Conservation (phyloP, 2,329 filamentous ascomycete genomes). For the Penicillium aurantiogriseum region DNA sequence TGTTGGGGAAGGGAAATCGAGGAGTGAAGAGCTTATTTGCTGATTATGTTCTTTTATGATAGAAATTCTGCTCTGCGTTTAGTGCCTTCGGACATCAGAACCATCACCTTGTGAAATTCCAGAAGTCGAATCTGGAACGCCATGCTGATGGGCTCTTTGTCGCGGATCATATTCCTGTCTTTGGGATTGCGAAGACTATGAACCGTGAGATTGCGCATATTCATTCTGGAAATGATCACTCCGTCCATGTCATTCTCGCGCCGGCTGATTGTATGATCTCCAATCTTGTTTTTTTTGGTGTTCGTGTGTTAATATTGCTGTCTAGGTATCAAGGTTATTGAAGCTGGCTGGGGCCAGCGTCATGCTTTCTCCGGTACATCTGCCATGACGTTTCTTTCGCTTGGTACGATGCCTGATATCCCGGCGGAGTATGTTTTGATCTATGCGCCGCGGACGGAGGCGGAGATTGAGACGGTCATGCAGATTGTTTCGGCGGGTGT, state of each 20-base stretch:
- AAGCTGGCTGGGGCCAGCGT: slow-evolving; percentile 74
- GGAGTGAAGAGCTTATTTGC: not conserved
- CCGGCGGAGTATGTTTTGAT: slow-evolving; percentile 34
- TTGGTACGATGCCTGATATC: slow-evolving; percentile 17
- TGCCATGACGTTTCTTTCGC: slow-evolving; percentile 60
- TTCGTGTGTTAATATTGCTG: not conserved
- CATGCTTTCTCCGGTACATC: slow-evolving; percentile 55
- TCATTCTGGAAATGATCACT: slow-evolving; percentile 68
- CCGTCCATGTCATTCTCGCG: slow-evolving; percentile 75
- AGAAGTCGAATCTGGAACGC: slow-evolving; percentile 26
- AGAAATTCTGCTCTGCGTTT: slow-evolving; percentile 30
- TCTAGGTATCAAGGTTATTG: slow-evolving; percentile 59
- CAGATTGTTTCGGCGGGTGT: slow-evolving; percentile 34
- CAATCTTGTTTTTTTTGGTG: not conserved
- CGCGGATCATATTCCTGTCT: slow-evolving; percentile 20
- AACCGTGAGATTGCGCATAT: slow-evolving; percentile 78
- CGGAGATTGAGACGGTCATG: slow-evolving; percentile 32
- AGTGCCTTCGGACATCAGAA: slow-evolving; percentile 26
- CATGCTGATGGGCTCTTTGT: slow-evolving; percentile 31
- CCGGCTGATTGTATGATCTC: slow-evolving; percentile 63
- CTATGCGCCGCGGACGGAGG: slow-evolving; percentile 36
- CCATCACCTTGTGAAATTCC: slow-evolving; percentile 28
- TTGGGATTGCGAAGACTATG: slow-evolving; percentile 18
- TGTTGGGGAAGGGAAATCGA: not conserved
- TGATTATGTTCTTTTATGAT: not conserved